Conservation (phyloP, 1,284 basidiomycete species). For the Termitomyces sp. region DNA sequence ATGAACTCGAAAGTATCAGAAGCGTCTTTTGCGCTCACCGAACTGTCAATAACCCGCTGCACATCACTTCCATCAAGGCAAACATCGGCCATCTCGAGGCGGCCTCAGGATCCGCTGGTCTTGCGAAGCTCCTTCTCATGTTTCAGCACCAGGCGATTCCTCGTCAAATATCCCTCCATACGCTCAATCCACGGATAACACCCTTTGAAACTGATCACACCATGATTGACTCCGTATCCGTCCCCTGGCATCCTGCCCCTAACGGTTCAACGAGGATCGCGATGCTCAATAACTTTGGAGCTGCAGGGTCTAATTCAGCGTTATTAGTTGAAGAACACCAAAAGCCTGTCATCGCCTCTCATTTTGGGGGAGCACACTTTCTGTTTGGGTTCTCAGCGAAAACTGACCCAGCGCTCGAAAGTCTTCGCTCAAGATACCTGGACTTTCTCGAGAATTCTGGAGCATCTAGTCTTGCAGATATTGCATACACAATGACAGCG, state of each 20-base stretch:
- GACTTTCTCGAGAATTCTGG: slow-evolving; percentile 35
- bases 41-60: slow-evolving; percentile 43
- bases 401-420: slow-evolving; percentile 39
- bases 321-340: slow-evolving; percentile 52
- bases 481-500: slow-evolving; percentile 62
- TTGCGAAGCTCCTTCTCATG: slow-evolving; percentile 71
- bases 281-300: slow-evolving; percentile 70
- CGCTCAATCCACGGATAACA: slow-evolving; percentile 51
- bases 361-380: slow-evolving; percentile 17
- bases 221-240: slow-evolving; percentile 38
- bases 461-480: slow-evolving; percentile 34
- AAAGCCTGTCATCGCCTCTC: background rate
- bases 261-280: slow-evolving; percentile 40
- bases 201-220: slow-evolving; percentile 45
- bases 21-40: slow-evolving; percentile 44
- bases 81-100: slow-evolving; percentile 74
- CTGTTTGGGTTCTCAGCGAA: slow-evolving; percentile 62
- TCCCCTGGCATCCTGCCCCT: slow-evolving; percentile 37
- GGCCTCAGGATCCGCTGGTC: slow-evolving; percentile 64
- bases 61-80: slow-evolving; percentile 64
- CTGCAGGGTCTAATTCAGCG: slow-evolving; percentile 65
- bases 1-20: slow-evolving; percentile 58
- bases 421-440: slow-evolving; percentile 42
- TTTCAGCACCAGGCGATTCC: slow-evolving; percentile 51
- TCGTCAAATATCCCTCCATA: slow-evolving; percentile 50